These are phyloP conservation scores for Mucor lusitanicus DNA, from an alignment of 371 early-diverging fungal genomes.

Conservation along the genomic window DNA sequence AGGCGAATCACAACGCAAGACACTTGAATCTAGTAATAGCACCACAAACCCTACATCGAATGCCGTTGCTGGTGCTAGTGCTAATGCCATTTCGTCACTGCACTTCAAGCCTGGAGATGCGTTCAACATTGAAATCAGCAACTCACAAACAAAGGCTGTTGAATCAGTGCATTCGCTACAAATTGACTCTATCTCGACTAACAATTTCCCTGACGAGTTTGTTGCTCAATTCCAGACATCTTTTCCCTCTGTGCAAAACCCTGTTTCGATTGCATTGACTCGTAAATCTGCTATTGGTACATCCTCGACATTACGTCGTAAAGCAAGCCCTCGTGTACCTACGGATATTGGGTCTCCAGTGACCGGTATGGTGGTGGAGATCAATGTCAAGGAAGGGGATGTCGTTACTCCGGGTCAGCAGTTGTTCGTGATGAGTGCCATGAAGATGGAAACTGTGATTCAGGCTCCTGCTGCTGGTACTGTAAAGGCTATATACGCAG, in stretches of 20 bases:
- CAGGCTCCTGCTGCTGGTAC: slow-evolving; percentile 24
- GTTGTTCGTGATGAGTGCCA: slow-evolving; percentile 44
- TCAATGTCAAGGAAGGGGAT: slow-evolving; percentile 37
- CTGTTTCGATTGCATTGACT: slow-evolving; percentile 23
- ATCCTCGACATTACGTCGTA: slow-evolving; percentile 24
- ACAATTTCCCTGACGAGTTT: slow-evolving; percentile 42
- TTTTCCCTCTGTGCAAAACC: neutral
- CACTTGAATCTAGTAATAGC: neutral
- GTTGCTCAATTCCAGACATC: slow-evolving; percentile 27
- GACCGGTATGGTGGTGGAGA: slow-evolving; percentile 44
- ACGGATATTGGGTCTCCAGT: slow-evolving; percentile 38
- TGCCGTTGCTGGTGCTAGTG: neutral
- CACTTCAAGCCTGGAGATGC: slow-evolving; percentile 47
- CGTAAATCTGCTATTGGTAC: slow-evolving; percentile 26
- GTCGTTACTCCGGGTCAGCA: slow-evolving; percentile 29
- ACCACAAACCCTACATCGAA: neutral
- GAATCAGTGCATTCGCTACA: slow-evolving; percentile 29
- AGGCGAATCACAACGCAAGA: neutral
- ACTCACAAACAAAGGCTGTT: neutral
- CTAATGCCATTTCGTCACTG: slow-evolving; percentile 1
- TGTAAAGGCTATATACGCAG: slow-evolving; percentile 27
- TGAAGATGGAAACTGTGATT: slow-evolving; percentile 52
- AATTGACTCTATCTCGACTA: slow-evolving; percentile 34
- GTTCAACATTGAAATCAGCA: slow-evolving; percentile 32
- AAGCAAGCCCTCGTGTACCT: slow-evolving; percentile 26